Base-by-base conservation (phyloP, 495 filamentous ascomycete genomes). In the Xylaria palmicola region DNA sequence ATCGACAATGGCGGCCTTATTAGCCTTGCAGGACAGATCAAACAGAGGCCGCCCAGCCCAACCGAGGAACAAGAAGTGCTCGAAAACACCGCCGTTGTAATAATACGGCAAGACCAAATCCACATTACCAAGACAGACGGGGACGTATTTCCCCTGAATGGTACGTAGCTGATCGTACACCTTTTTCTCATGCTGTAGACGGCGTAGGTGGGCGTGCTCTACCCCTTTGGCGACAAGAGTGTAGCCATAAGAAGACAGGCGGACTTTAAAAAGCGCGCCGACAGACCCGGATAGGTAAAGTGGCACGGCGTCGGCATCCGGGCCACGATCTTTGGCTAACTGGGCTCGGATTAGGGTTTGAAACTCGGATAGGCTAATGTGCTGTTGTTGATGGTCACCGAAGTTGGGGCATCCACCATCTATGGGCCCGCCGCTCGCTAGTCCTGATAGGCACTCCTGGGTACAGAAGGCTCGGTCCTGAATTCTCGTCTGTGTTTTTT, bases 201-300 rank as follows among this genome's bases (percentile, higher is more conserved):
- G 52, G 15, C 6, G 24, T 37, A 65, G 20, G 44, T 62, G 10
- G 20, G 4, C 13, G 1, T 22, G 15, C 50, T 69, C 66, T 3
- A 69, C 63, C 37, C 73, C 74, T 66, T 83, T 83, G 24, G 75
- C 78, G 13, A 77, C 75, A 55, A 81, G 65, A 27, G 75, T 80
- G 54, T 83, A 82, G 44, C 79, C 77, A 56, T 81, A 64, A 12
- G 77, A 74, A 54, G 70, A 71, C 30, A 80, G 64, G 24, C 74
- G 75, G 40, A 79, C 66, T 50, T 77, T 77, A 52, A 79, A 77
- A 54, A 79, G 72, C 20, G 72, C 68, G 6, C 77, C 74, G 30
- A 69, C 56, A 5, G 71, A 63, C 9, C 80, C 75, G 37, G 72
- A 66, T 12, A 71, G 13, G 49, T 76, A 65, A 37, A 83, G 64